These are phyloP conservation scores for Xylaria grammica DNA, from an alignment of 495 filamentous ascomycete genomes.

Conservation along the genomic window DNA sequence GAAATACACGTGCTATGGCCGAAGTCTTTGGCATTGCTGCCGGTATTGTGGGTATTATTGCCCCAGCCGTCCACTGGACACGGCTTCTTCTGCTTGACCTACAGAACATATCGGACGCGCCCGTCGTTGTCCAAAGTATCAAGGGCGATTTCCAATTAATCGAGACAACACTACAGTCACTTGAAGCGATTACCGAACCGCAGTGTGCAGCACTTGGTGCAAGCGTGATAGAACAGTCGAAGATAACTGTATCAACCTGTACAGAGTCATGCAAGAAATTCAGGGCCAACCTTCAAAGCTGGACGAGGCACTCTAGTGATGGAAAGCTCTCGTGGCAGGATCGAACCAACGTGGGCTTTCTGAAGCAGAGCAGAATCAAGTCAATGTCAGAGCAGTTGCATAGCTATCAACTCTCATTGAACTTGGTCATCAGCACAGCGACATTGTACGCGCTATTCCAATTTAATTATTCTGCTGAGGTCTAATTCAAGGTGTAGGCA, in stretches of 20 bases:
- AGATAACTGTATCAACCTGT: constrained; percentile 37
- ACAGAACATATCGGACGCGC: constrained; percentile 46
- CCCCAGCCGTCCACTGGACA: constrained; percentile 44
- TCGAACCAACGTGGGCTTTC: constrained; percentile 42
- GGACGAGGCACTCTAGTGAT: constrained; percentile 46
- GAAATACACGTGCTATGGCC: constrained; percentile 37
- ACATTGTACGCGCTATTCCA: constrained; percentile 34
- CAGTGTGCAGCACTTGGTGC: constrained; percentile 44
- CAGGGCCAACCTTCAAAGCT: constrained; percentile 39
- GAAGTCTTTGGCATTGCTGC: constrained; percentile 47
- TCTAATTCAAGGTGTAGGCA: background rate
- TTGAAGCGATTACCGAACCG: constrained; percentile 40
- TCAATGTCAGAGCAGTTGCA: constrained; percentile 45
- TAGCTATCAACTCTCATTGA: constrained; percentile 40
- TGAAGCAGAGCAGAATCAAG: constrained; percentile 41
- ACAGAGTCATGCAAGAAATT: constrained; percentile 42
- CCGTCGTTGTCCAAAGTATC: constrained; percentile 39
- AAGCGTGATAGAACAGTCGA: constrained; percentile 36
- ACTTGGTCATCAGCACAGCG: constrained; percentile 38
- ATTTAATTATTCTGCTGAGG: background rate
- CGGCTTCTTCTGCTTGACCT: constrained; percentile 45
- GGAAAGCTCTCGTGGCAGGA: constrained; percentile 42
- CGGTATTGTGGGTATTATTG: constrained; percentile 42
- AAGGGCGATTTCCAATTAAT: constrained; percentile 40
- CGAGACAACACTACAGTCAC: constrained; percentile 37